These are phyloP conservation scores for Alloascoidea hylecoeti DNA, from an alignment of 805 yeast species.

Conservation along the genomic window DNA sequence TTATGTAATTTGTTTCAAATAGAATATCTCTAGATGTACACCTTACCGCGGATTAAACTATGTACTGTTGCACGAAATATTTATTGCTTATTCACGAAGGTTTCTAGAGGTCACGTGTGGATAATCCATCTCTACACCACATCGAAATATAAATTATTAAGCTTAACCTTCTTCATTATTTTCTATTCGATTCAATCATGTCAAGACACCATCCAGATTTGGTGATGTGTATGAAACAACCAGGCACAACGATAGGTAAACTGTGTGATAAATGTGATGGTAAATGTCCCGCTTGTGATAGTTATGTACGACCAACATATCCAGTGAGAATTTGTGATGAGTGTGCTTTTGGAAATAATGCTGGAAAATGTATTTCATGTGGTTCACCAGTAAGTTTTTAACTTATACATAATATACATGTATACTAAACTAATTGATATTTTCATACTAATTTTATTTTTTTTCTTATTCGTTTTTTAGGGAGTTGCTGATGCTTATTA, in stretches of 20 bases:
- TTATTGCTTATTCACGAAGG: too few species aligned
- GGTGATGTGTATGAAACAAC: constrained; percentile 70
- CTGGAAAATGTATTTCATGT: constrained; percentile 67
- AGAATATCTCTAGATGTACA: too few species aligned
- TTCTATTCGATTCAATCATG: too few species aligned
- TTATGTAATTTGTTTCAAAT: too few species aligned
- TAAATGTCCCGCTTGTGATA: constrained; percentile 81
- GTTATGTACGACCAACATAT: constrained; percentile 58
- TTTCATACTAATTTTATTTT: neutral
- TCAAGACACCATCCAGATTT: constrained; percentile 50
- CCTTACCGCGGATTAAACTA: too few species aligned
- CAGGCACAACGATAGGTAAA: constrained; percentile 59
- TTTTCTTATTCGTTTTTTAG: constrained; percentile 5
- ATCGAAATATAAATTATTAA: too few species aligned
- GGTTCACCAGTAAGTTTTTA: constrained; percentile 25
- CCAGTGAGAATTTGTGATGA: constrained; percentile 69
- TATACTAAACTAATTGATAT: too few species aligned
- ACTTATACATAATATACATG: too few species aligned
- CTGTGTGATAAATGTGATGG: constrained; percentile 86
- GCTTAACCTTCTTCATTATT: too few species aligned
- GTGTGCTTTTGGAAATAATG: constrained; percentile 61
- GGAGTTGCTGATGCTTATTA: constrained; percentile 66
- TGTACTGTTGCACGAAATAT: too few species aligned
- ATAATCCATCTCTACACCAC: too few species aligned
- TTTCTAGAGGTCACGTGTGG: too few species aligned